Evolutionary conservation across 2,329 filamentous ascomycete species (phyloP).

Genomic region (Fusarium haematococcum): DNA sequence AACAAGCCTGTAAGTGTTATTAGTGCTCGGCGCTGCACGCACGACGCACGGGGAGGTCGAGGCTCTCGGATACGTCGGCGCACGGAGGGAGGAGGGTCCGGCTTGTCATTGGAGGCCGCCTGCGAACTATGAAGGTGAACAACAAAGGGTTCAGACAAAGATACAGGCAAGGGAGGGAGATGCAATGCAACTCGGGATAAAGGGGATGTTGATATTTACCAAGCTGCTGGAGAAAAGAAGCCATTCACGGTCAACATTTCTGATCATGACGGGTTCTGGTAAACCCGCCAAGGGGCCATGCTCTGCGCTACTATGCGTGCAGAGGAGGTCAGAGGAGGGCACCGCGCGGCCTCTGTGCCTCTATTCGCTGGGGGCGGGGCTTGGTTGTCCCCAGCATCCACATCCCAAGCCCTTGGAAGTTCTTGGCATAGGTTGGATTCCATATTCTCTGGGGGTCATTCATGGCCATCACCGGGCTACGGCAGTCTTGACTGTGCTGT

Average conservation of each 20-base stretch:
- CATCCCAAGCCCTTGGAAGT: slow-evolving; percentile 23
- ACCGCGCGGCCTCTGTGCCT: slow-evolving; percentile 31
- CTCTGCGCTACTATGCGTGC: background rate
- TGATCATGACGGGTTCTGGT: background rate
- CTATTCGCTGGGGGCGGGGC: slow-evolving; percentile 27
- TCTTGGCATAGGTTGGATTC: slow-evolving; percentile 10
- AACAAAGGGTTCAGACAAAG: background rate
- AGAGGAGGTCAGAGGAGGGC: background rate
- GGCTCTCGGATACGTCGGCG: slow-evolving; percentile 10
- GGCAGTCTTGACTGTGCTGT: background rate
- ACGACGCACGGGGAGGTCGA: background rate
- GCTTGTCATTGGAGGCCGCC: slow-evolving; percentile 4
- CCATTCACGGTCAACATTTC: background rate
- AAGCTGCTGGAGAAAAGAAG: background rate
- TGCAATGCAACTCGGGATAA: background rate
- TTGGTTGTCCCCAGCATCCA: slow-evolving; percentile 36
- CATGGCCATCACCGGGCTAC: background rate
- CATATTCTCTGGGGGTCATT: background rate
- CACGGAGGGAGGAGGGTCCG: background rate
- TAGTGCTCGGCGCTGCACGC: background rate
- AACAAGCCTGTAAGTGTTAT: background rate
- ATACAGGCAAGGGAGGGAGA: background rate
- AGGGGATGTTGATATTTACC: background rate
- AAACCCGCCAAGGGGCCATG: slow-evolving; percentile 27
- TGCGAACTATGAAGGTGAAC: background rate